These are phyloP conservation scores for Boletus smithii DNA, from an alignment of 1,284 basidiomycete genomes.

Conservation along the genomic window DNA sequence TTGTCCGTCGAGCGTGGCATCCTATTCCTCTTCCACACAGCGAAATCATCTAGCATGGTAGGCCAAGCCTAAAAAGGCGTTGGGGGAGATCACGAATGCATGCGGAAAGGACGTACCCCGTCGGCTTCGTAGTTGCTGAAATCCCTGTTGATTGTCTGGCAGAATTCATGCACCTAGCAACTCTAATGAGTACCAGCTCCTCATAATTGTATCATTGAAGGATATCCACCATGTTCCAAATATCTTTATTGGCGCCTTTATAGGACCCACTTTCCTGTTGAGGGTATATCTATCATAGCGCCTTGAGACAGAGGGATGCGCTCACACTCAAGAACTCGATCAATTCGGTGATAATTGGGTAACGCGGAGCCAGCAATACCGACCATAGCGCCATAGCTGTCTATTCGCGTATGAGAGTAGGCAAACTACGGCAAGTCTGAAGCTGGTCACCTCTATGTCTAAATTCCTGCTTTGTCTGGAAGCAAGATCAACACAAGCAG, in stretches of 20 bases:
- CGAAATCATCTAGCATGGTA: conserved; percentile 72
- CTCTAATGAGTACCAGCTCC: conserved; percentile 10
- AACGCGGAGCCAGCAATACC: conserved; percentile 60
- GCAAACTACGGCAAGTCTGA: conserved; percentile 1
- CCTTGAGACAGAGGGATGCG: conserved; percentile 1
- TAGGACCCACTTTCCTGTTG: conserved; percentile 58
- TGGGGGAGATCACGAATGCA: conserved; percentile 5
- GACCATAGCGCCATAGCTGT: conserved; percentile 72
- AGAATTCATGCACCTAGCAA: conserved; percentile 68
- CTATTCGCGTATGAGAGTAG: conserved; percentile 36
- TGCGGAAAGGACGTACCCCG: conserved; percentile 43
- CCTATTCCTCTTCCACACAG: conserved; percentile 53
- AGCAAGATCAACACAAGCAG: conserved; percentile 5
- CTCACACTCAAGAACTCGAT: conserved; percentile 62
- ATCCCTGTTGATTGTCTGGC: conserved; percentile 55
- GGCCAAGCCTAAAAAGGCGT: conserved; percentile 63
- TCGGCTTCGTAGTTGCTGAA: conserved; percentile 68
- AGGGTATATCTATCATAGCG: conserved; percentile 7
- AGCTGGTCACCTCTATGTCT: conserved; percentile 66
- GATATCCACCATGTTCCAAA: conserved; percentile 75
- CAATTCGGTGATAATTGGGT: conserved; percentile 60
- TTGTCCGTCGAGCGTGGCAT: conserved; percentile 4
- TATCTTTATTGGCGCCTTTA: conserved; percentile 74
- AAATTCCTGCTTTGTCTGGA: conserved; percentile 64
- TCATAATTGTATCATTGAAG: not conserved